Evolutionary conservation across 305 asterid genomes (phyloP).

Genomic region (Withania somnifera): DNA sequence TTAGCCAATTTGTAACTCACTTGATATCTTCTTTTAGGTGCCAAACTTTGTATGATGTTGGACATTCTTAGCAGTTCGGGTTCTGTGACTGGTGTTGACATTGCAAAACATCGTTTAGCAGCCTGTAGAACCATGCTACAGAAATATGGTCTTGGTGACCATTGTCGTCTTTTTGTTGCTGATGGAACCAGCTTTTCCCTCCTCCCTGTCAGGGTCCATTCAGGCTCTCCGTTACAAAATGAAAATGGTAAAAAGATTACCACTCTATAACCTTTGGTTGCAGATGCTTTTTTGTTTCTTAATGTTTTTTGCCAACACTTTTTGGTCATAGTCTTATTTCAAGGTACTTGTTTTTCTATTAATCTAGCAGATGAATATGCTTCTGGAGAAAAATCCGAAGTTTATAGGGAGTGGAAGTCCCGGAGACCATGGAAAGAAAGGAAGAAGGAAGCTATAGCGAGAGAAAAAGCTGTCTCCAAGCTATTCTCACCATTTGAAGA

Average conservation of each 20-base stretch:
- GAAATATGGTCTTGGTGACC: constrained; percentile 69
- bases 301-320: background rate
- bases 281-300: background rate
- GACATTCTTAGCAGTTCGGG: constrained; percentile 80
- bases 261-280: background rate
- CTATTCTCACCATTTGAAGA: constrained; percentile 33
- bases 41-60: constrained; percentile 85
- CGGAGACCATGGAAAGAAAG: constrained; percentile 79
- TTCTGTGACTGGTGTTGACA: constrained; percentile 81
- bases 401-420: constrained; percentile 66
- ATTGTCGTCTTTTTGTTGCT: constrained; percentile 84
- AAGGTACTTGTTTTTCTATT: constrained; percentile 2
- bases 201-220: constrained; percentile 37
- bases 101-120: constrained; percentile 82
- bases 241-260: constrained; percentile 8
- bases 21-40: constrained; percentile 47
- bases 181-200: constrained; percentile 85
- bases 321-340: constrained; percentile 7
- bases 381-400: constrained; percentile 22
- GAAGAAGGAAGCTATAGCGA: constrained; percentile 45
- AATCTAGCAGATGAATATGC: constrained; percentile 19
- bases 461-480: constrained; percentile 26
- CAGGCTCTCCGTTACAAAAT: constrained; percentile 33
- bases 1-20: constrained; percentile 2
- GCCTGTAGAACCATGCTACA: constrained; percentile 82